Percentiles rank a stretch among this genome's conserved stretches.
Conservation (phyloP, 1,284 basidiomycete genomes). For the Chalciporus sp. region DNA sequence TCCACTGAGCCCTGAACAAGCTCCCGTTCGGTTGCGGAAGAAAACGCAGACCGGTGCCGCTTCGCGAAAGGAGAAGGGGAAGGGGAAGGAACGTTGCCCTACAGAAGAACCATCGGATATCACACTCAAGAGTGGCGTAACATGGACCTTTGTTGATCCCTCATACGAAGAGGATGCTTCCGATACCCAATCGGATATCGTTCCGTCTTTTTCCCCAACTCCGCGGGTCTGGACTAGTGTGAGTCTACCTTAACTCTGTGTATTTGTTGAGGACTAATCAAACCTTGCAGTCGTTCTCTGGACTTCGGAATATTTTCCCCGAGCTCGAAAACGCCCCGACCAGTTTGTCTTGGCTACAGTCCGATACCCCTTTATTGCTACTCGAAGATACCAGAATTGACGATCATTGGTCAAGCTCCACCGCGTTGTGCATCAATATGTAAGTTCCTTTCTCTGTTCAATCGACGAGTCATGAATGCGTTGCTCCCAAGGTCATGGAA, state of each 20-base stretch:
- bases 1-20: conserved; percentile 14
- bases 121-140: background rate
- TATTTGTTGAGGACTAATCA: conserved; percentile 13
- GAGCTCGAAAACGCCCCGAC: conserved; percentile 22
- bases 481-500: conserved; percentile 25
- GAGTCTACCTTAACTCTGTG: conserved; percentile 10
- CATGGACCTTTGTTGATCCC: conserved; percentile 24
- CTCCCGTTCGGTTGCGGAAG: conserved; percentile 12
- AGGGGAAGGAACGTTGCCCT: background rate
- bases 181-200: background rate
- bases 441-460: conserved; percentile 13
- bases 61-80: background rate
- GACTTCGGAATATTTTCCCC: conserved; percentile 24
- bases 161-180: background rate
- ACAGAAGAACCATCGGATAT: background rate
- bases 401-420: conserved; percentile 22
- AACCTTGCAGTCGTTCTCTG: conserved; percentile 22
- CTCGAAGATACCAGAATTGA: conserved; percentile 15
- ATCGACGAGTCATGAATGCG: background rate
- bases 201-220: background rate
- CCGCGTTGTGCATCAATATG: conserved; percentile 25
- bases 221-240: conserved; percentile 34
- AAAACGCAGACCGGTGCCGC: background rate
- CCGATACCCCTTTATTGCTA: conserved; percentile 29
- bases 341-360: conserved; percentile 32